These are phyloP conservation scores for Diaporthe longicolla DNA, from an alignment of 2,329 filamentous ascomycete species.

Conservation along the genomic window DNA sequence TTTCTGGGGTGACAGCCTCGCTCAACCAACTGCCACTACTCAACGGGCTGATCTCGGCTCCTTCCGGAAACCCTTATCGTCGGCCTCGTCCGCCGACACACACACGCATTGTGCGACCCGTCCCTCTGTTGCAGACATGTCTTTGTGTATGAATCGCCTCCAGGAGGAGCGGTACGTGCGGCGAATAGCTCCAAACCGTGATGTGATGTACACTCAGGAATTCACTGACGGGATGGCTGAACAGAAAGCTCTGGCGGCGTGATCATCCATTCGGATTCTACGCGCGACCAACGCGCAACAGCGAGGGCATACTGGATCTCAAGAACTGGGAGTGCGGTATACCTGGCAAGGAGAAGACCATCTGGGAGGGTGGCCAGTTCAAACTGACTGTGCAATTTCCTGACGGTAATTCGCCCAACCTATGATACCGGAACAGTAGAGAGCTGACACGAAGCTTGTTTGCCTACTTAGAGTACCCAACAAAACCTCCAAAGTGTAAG, in stretches of 20 bases:
- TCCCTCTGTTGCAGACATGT: conserved; percentile 69
- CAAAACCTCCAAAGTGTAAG: conserved; percentile 98
- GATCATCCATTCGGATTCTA: conserved; percentile 99
- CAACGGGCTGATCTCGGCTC: neutral
- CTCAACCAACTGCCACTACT: neutral
- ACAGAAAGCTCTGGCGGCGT: conserved; percentile 94
- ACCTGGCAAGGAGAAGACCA: conserved; percentile 94
- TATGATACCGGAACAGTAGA: neutral
- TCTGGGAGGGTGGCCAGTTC: conserved; percentile 98
- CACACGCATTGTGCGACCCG: neutral
- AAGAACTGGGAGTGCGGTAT: conserved; percentile 98
- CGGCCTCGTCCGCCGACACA: neutral
- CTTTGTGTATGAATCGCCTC: conserved; percentile 88
- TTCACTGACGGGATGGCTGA: conserved; percentile 22
- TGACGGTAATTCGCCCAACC: conserved; percentile 77
- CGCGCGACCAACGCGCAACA: conserved; percentile 86
- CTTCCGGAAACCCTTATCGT: neutral
- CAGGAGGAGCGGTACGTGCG: conserved; percentile 84
- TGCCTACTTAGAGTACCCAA: conserved; percentile 84
- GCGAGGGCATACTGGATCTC: conserved; percentile 87
- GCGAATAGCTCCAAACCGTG: conserved; percentile 1
- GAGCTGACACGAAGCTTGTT: conserved; percentile 44
- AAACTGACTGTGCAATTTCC: conserved; percentile 95
- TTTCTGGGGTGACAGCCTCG: conserved; percentile 8
- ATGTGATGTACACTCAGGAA: neutral